Evolutionary conservation across 495 filamentous ascomycete species (phyloP).

Genomic region (Sordaria brevicollis): DNA sequence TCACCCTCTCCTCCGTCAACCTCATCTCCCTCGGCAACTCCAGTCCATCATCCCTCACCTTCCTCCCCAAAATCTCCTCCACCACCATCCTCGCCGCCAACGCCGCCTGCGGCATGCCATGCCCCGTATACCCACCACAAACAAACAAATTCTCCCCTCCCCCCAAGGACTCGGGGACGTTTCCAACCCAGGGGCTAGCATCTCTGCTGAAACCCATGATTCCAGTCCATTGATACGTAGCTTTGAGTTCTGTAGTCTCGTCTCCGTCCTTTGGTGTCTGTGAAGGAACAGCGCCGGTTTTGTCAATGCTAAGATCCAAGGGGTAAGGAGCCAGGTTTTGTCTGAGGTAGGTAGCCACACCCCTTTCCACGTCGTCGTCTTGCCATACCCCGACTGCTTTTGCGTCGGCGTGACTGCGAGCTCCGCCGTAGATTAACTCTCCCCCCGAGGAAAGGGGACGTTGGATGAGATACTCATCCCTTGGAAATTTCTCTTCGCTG

Average conservation of each 20-base stretch:
- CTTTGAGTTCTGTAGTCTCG: constrained; percentile 29
- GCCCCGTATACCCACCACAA: constrained; percentile 56
- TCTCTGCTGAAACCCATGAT: constrained; percentile 75
- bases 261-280: constrained; percentile 6
- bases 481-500: constrained; percentile 22
- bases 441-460: constrained; percentile 41
- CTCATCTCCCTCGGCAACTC: constrained; percentile 35
- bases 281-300: neutral
- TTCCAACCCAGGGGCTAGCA: constrained; percentile 56
- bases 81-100: constrained; percentile 57
- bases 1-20: constrained; percentile 31
- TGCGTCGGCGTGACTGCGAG: constrained; percentile 23
- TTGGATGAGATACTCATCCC: constrained; percentile 69
- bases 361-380: constrained; percentile 48
- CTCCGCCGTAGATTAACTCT: constrained; percentile 46
- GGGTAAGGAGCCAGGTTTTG: constrained; percentile 18
- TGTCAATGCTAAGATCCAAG: constrained; percentile 10
- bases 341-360: constrained; percentile 38
- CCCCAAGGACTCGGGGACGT: constrained; percentile 35
- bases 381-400: constrained; percentile 47
- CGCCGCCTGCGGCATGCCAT: constrained; percentile 75
- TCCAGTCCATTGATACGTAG: constrained; percentile 65
- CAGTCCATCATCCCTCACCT: neutral
- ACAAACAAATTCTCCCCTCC: constrained; percentile 15
- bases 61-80: constrained; percentile 45